A percentile compares a stretch with the other conserved stretches of the same genome.
Evolutionary conservation across 1,284 basidiomycete genomes (phyloP).

Genomic region (Cutaneotrichosporon sp.): DNA sequence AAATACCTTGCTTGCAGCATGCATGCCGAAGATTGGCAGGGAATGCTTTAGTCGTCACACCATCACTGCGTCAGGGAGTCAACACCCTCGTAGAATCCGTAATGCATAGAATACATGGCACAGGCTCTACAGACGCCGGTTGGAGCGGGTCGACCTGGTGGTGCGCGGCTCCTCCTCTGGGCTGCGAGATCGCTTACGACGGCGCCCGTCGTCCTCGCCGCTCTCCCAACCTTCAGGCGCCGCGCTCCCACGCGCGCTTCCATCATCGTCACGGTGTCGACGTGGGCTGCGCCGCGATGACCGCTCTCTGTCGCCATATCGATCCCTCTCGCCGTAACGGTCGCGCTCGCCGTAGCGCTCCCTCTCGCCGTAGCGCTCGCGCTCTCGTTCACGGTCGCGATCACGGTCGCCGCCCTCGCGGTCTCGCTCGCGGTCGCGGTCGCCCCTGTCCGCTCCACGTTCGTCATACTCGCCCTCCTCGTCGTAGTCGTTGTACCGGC

Average conservation of each 20-base stretch:
- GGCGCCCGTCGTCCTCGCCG: slow-evolving; percentile 26
- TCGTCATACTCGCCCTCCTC: slow-evolving; percentile 18
- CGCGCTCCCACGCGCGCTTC: slow-evolving; percentile 4
- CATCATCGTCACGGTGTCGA: neutral
- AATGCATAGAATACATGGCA: neutral
- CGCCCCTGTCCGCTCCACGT: neutral
- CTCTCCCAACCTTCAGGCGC: slow-evolving; percentile 34
- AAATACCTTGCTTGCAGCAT: no score
- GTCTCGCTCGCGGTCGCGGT: slow-evolving; percentile 8
- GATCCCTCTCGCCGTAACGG: slow-evolving; percentile 9
- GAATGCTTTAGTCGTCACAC: no score
- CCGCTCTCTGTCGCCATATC: slow-evolving; percentile 6
- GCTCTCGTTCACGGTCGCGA: slow-evolving; percentile 7
- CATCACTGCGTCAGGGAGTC: no score
- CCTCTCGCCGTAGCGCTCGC: slow-evolving; percentile 8
- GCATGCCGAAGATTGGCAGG: no score
- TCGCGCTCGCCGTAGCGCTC: slow-evolving; percentile 8
- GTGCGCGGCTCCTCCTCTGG: slow-evolving; percentile 11
- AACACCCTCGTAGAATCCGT: neutral
- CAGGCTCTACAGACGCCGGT: slow-evolving; percentile 11
- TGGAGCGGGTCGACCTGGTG: slow-evolving; percentile 6
- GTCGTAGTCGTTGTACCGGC: slow-evolving; percentile 7
- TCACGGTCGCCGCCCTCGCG: slow-evolving; percentile 8
- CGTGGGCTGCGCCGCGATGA: neutral
- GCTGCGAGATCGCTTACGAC: slow-evolving; percentile 13